phyloP scores from a whole-genome alignment of 2,329 filamentous ascomycete genomes.

The Paecilomyces sp. region DNA sequence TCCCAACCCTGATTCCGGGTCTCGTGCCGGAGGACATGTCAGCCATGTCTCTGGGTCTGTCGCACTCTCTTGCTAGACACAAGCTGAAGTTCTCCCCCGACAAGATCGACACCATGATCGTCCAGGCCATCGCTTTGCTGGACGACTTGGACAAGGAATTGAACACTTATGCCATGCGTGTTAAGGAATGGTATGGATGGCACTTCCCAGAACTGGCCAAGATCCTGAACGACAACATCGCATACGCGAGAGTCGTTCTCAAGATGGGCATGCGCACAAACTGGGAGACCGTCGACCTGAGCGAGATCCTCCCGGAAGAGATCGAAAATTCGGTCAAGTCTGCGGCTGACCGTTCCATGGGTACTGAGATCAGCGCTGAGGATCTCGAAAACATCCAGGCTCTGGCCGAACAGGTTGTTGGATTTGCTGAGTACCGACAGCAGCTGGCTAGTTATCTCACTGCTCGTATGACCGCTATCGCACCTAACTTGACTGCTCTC shows the following conservation, averaged over 20 bases:
- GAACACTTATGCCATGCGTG: slow-evolving; percentile 97
- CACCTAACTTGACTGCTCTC: slow-evolving; percentile 88
- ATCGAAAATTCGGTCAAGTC: slow-evolving; percentile 87
- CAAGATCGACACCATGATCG: slow-evolving; percentile 99
- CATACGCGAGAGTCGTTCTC: slow-evolving; percentile 82
- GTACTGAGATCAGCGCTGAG: slow-evolving; percentile 88
- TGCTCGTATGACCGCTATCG: slow-evolving; percentile 92
- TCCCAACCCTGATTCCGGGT: slow-evolving; percentile 84
- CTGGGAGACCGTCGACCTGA: slow-evolving; percentile 67
- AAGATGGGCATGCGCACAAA: slow-evolving; percentile 84
- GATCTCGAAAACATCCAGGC: slow-evolving; percentile 90
- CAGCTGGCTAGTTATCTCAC: slow-evolving; percentile 85
- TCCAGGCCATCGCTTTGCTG: slow-evolving; percentile 87
- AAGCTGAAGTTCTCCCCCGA: slow-evolving; percentile 98
- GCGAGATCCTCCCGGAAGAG: slow-evolving; percentile 89
- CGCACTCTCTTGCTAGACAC: slow-evolving; percentile 91
- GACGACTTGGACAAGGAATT: slow-evolving; percentile 98
- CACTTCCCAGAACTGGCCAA: slow-evolving; percentile 98
- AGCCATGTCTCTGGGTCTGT: slow-evolving; percentile 92
- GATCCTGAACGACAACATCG: slow-evolving; percentile 94
- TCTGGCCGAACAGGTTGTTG: slow-evolving; percentile 86
- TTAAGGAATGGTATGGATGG: slow-evolving; percentile 99
- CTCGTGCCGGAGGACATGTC: slow-evolving; percentile 78
- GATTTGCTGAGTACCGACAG: slow-evolving; percentile 81
- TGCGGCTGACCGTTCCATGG: slow-evolving; percentile 95